Conservation (phyloP, 768 basidiomycete species). For the Leccinum variicolor region DNA sequence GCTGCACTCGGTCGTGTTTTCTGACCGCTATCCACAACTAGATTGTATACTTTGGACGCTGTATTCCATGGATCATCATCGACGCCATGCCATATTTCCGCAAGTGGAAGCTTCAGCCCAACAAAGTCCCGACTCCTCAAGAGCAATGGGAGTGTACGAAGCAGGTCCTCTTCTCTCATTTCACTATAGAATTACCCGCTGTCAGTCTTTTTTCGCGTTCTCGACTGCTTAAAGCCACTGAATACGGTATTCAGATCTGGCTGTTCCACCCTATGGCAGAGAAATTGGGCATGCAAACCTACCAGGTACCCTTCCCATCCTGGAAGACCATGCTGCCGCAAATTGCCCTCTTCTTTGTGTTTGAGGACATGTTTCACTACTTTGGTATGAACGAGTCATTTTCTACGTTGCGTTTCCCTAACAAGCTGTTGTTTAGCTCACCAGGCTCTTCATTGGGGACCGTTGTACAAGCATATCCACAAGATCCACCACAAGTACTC, state of each 20-base stretch:
- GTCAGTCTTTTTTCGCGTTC: constrained; percentile 40
- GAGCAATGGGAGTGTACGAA: constrained; percentile 98
- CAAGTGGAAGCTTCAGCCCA: constrained; percentile 90
- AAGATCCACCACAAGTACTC: constrained; percentile 97
- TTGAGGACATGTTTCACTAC: constrained; percentile 96
- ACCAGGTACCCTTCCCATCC: constrained; percentile 88
- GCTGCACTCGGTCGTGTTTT: not conserved
- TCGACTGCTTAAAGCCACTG: not conserved
- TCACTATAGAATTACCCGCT: constrained; percentile 89
- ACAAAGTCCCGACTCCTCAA: constrained; percentile 70
- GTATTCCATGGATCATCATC: constrained; percentile 93
- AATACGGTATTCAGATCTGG: constrained; percentile 60
- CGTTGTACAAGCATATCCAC: constrained; percentile 89
- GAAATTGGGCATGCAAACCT: constrained; percentile 83
- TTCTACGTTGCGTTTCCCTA: not conserved
- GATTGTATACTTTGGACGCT: constrained; percentile 96
- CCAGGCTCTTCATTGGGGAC: constrained; percentile 80
- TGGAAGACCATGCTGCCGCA: constrained; percentile 69
- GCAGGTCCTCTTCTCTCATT: constrained; percentile 90
- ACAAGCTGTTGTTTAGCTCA: constrained; percentile 54
- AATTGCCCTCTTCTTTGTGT: constrained; percentile 86
- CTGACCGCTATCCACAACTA: constrained; percentile 27
- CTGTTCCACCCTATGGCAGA: constrained; percentile 91
- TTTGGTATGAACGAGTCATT: constrained; percentile 45
- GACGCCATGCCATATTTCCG: constrained; percentile 93